These are phyloP conservation scores for Dissoconium aciculare DNA, from an alignment of 2,329 filamentous ascomycete species.

Conservation along the genomic window DNA sequence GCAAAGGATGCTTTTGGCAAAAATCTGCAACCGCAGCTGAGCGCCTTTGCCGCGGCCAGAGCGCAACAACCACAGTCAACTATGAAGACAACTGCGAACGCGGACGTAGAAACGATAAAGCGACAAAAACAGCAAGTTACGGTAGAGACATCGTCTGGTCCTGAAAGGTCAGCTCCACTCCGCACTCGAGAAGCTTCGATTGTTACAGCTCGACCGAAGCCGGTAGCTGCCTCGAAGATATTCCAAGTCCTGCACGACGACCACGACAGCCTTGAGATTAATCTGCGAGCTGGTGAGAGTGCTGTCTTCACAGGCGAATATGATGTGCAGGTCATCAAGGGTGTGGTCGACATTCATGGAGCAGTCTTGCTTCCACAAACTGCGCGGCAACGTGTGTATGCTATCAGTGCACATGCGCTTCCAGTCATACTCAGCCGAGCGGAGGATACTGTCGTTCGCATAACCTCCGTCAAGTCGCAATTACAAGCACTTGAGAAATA, in stretches of 20 bases:
- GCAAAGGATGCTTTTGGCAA: constrained; percentile 22
- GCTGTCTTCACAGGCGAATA: constrained; percentile 47
- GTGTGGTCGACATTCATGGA: constrained; percentile 50
- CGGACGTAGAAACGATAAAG: too few relatives aligned
- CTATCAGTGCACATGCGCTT: constrained; percentile 54
- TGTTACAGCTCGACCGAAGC: too few relatives aligned
- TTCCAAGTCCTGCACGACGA: constrained; percentile 10
- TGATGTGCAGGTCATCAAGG: constrained; percentile 45
- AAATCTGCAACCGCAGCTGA: constrained; percentile 14
- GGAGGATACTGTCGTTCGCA: constrained; percentile 39
- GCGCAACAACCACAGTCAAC: constrained; percentile 6
- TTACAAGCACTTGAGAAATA: constrained; percentile 43
- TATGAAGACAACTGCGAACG: too few relatives aligned
- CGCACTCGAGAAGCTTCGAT: too few relatives aligned
- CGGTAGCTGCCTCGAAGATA: too few relatives aligned
- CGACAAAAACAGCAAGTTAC: too few relatives aligned
- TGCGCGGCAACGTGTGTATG: constrained; percentile 41
- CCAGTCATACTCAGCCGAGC: constrained; percentile 43
- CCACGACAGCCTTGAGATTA: constrained; percentile 10
- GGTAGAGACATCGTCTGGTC: too few relatives aligned
- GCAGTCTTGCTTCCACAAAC: constrained; percentile 38
- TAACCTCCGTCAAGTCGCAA: constrained; percentile 36
- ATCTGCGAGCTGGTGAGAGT: constrained; percentile 19
- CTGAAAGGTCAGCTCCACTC: too few relatives aligned
- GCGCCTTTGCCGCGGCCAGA: constrained; percentile 21